phyloP scores from a whole-genome alignment of 306 rosid genomes.

The Trichosanthes cucumerina region DNA sequence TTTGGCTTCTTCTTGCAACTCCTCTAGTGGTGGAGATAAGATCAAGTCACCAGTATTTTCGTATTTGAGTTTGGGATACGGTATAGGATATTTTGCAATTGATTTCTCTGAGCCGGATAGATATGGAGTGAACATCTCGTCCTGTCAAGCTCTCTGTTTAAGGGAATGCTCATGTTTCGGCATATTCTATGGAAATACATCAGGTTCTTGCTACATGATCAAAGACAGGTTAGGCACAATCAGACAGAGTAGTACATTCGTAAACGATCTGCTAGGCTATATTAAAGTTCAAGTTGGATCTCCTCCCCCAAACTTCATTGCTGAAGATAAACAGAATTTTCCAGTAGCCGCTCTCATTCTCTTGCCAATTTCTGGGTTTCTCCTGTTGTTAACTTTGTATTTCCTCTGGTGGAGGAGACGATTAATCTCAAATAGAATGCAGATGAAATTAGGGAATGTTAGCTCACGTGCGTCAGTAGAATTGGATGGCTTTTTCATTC shows the following conservation, averaged over 20 bases:
- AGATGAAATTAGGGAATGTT: conserved; percentile 31
- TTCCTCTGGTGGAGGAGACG: conserved; percentile 47
- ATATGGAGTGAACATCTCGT: conserved; percentile 32
- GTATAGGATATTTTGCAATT: conserved; percentile 40
- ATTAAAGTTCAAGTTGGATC: conserved; percentile 32
- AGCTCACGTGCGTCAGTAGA: conserved; percentile 46
- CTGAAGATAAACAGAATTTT: conserved; percentile 16
- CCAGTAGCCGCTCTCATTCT: conserved; percentile 54
- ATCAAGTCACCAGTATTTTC: conserved; percentile 40
- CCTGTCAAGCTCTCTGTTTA: conserved; percentile 59
- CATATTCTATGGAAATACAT: conserved; percentile 39
- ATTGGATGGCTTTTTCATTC: conserved; percentile 56
- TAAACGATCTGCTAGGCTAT: conserved; percentile 36
- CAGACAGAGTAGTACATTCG: conserved; percentile 17
- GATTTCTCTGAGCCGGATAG: conserved; percentile 33
- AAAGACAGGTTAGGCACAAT: conserved; percentile 58
- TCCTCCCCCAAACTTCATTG: background rate
- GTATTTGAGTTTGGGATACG: conserved; percentile 43
- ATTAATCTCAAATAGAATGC: conserved; percentile 21
- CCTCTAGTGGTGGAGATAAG: conserved; percentile 11
- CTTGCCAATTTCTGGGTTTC: conserved; percentile 40
- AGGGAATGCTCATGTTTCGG: conserved; percentile 71
- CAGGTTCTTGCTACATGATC: conserved; percentile 62
- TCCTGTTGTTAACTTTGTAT: conserved; percentile 35
- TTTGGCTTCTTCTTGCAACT: conserved; percentile 41